These are phyloP conservation scores for Mycena rosella DNA, from an alignment of 768 basidiomycete species.

Conservation along the genomic window DNA sequence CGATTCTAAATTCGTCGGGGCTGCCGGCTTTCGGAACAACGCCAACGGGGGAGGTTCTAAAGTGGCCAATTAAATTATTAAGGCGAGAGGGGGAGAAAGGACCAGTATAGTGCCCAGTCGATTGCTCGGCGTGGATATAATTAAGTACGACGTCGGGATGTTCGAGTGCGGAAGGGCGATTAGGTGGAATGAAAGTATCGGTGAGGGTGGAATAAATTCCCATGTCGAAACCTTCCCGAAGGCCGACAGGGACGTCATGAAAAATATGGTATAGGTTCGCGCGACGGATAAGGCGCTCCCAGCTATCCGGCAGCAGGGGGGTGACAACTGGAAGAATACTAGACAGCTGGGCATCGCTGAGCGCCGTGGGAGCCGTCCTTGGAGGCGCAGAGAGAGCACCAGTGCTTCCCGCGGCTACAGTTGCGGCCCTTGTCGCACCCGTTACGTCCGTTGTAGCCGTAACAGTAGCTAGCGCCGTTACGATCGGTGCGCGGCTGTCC, in stretches of 20 bases:
- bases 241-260: constrained; percentile 39
- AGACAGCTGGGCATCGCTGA: constrained; percentile 34
- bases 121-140: constrained; percentile 34
- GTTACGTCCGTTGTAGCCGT: constrained; percentile 28
- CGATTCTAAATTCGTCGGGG: constrained; percentile 36
- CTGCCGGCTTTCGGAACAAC: constrained; percentile 35
- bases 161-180: constrained; percentile 38
- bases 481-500: constrained; percentile 13
- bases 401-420: constrained; percentile 25
- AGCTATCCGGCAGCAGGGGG: constrained; percentile 37
- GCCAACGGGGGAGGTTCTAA: constrained; percentile 42
- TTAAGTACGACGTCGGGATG: constrained; percentile 26
- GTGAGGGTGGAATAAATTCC: constrained; percentile 26
- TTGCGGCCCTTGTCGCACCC: constrained; percentile 3
- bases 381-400: constrained; percentile 35
- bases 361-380: constrained; percentile 29
- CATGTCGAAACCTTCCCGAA: constrained; percentile 42
- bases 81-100: constrained; percentile 32
- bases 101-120: constrained; percentile 25
- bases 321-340: constrained; percentile 40
- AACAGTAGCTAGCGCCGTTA: constrained; percentile 33
- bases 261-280: constrained; percentile 34
- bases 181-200: constrained; percentile 37
- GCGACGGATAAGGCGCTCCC: constrained; percentile 31
- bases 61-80: constrained; percentile 41